Evolutionary conservation across 148 eudicot genomes (phyloP), one percentile per base, ranked within the genome.

Genomic region (Polygonum aviculare): DNA sequence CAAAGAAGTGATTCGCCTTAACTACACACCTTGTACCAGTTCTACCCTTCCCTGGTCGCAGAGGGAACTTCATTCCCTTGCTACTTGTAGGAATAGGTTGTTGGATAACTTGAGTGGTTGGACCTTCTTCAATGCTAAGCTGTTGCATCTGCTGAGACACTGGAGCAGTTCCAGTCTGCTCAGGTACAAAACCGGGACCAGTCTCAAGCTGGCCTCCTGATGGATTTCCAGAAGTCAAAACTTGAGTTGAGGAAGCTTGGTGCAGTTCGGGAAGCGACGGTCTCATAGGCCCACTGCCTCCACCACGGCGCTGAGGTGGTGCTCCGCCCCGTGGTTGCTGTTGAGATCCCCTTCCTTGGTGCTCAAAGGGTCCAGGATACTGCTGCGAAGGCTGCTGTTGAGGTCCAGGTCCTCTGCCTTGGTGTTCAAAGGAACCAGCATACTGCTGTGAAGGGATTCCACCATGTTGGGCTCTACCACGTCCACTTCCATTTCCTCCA

Each of bases 1-100:
- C 98, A 76, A 92, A 90, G 73, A 94, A 94, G 81, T 94, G 98
- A 74, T 94, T 94, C 22, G 98, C 98, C 80, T 93, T 95, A 45
- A 95, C 98, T 51, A 92, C 81, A 50, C 96, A 89, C 77, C 74
- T 85, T 35, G 15, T 70, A 14, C 98, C 98, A 74, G 74, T 73
- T 76, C 81, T 89, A 19, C 98, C 98, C 83, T 89, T 88, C 8
- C 98, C 98, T 22, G 98, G 98, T n/a, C 98, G 90, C 31, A 82
- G 83, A 55, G 98, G 98, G 74, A 89, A 95, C 79, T 91, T 81
- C 79, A 95, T 73, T 41, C 97, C 82, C 83, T 95, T 92, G 85
- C 96, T 90, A 31, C 97, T 92, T 71, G 79, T 77, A 72, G 90
- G 89, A 14, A 80, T 77, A 63, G 98, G 98, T 69, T 44, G 47